These are phyloP conservation scores for Entonaema liquescens DNA, from an alignment of 495 filamentous ascomycete genomes.

Conservation along the genomic window DNA sequence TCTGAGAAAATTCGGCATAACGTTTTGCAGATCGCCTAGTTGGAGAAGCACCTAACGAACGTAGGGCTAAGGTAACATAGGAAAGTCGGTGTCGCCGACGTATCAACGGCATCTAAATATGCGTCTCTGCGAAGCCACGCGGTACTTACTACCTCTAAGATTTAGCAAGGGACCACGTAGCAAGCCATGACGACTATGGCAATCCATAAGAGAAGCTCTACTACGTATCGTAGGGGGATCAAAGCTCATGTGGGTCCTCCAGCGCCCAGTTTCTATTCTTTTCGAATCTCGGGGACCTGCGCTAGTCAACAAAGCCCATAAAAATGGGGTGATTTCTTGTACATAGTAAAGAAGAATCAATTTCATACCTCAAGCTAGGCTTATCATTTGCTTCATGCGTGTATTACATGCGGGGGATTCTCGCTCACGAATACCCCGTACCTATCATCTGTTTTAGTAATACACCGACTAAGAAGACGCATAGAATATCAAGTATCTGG, in stretches of 20 bases:
- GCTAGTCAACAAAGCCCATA: slow-evolving; percentile 34
- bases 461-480: slow-evolving; percentile 7
- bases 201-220: slow-evolving; percentile 15
- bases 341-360: slow-evolving; percentile 1
- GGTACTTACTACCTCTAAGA: slow-evolving; percentile 21
- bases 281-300: slow-evolving; percentile 43
- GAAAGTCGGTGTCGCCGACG: slow-evolving; percentile 22
- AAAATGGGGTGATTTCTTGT: slow-evolving; percentile 42
- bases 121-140: slow-evolving; percentile 4
- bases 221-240: background rate
- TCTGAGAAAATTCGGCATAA: slow-evolving; percentile 13
- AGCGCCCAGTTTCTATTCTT: slow-evolving; percentile 27
- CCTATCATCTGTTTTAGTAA: slow-evolving; percentile 28
- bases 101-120: slow-evolving; percentile 15
- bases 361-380: slow-evolving; percentile 27
- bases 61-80: slow-evolving; percentile 6
- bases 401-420: slow-evolving; percentile 34
- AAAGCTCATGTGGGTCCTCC: slow-evolving; percentile 33
- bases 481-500: slow-evolving; percentile 16
- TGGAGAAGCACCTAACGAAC: slow-evolving; percentile 14
- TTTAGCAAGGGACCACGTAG: slow-evolving; percentile 20
- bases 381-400: slow-evolving; percentile 18
- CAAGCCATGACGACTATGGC: slow-evolving; percentile 10
- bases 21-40: slow-evolving; percentile 22
- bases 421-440: slow-evolving; percentile 28